Conservation (phyloP, 768 basidiomycete genomes). For the Mycena amicta region DNA sequence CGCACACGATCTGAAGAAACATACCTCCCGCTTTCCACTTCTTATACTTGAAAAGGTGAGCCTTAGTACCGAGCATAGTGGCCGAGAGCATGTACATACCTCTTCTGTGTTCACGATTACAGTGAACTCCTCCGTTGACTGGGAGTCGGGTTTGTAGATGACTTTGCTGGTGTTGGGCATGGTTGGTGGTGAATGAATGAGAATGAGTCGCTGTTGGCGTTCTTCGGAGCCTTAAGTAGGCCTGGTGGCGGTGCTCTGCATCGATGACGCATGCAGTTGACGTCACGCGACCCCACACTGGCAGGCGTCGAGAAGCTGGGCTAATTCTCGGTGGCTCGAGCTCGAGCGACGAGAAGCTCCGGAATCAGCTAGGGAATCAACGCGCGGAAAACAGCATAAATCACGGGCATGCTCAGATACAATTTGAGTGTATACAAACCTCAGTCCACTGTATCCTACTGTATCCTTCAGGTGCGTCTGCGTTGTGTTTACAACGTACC, state of each 20-base stretch:
- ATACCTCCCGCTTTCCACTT: slow-evolving; percentile 83
- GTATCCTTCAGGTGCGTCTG: too few relatives aligned
- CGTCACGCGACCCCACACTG: not conserved
- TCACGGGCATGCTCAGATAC: too few relatives aligned
- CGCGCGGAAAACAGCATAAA: too few relatives aligned
- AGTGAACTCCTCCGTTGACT: slow-evolving; percentile 70
- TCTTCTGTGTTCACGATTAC: slow-evolving; percentile 66
- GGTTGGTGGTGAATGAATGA: slow-evolving; percentile 23
- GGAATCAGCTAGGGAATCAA: too few relatives aligned
- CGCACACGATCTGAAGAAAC: slow-evolving; percentile 25
- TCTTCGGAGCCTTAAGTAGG: not conserved
- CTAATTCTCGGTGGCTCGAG: too few relatives aligned
- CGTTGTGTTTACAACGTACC: too few relatives aligned
- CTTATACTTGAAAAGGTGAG: slow-evolving; percentile 52
- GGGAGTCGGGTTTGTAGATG: slow-evolving; percentile 58
- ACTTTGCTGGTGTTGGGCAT: slow-evolving; percentile 64
- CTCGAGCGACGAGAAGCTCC: too few relatives aligned
- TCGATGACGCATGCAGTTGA: not conserved
- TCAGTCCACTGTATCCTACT: too few relatives aligned
- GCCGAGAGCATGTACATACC: slow-evolving; percentile 42
- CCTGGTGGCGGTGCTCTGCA: not conserved
- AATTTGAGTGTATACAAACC: too few relatives aligned
- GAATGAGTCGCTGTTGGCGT: not conserved
- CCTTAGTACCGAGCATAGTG: slow-evolving; percentile 5
- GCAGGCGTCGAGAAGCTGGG: too few relatives aligned